Evolutionary conservation across 352 stramenopile genomes (phyloP), one percentile per base, ranked within the genome.

Genomic region (Pythium aristosporum): DNA sequence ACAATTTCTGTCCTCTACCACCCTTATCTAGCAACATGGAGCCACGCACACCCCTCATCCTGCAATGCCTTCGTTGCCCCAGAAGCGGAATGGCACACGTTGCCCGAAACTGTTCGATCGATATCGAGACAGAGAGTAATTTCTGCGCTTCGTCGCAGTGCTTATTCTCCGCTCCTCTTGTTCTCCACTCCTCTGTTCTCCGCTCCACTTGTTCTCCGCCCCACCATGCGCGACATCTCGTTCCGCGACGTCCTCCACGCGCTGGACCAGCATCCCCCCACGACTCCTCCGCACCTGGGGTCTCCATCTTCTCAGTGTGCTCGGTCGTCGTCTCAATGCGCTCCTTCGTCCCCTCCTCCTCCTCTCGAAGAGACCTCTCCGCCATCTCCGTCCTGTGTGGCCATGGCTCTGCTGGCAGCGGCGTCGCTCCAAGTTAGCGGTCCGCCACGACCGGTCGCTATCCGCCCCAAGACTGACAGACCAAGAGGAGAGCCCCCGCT

Each of bases 231-330:
- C 34, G 57, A 64, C 36, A 64, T 64, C 36, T 64, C 57, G 20
- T 64, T 64, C 57, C 57, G 57, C 47, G 57, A 64, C 23, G 57
- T 64, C 10, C 57, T 64, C 57, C 57, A 64, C 12, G 47, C 57
- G 16, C 57, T 64, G 13, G 47, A 50, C 46, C 57, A 64, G 57
- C 57, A 49, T 34, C 43, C 5, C 4, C 12, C 44, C 2, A 25
- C 23, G 32, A 13, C 34, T 6, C 42, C 15, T 11, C 1, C 54
- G 9, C 13, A 39, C 30, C 39, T 25, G 20, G 18, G 39, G 23
- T 13, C 20, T n/a, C 7, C 39, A 30, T 36, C 32, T 36, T 9
- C 32, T 36, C 32, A 5, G 32, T 36, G 32, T 9, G 32, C 32
- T 36, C 5, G 32, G 32, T 36, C 32, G 32, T 6, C 54, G 20